Base-by-base conservation (phyloP, 305 asterid genomes). In the Fraxinus albicans region DNA sequence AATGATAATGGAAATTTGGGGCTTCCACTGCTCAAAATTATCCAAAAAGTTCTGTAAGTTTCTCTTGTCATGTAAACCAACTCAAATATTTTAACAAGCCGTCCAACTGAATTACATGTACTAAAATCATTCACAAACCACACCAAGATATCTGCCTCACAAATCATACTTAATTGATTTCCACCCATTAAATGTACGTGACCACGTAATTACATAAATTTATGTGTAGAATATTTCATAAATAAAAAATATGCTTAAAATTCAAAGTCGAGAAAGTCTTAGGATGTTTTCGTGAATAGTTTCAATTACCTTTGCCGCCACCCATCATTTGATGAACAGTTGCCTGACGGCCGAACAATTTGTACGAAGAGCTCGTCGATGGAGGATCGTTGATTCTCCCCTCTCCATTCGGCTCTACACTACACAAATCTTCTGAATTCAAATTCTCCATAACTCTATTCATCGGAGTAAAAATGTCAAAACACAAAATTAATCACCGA, bases 261-360 rank as follows among this genome's bases (percentile, higher is more conserved):
- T 85, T 36, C 34, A 77, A 55, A 77, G 60, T 55, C 27, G 53
- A 77, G 69, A 72, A 78, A 31, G 84, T 10, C 77, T 65, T 4
- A 1, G 53, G 50, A 35, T 10, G 6, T 13, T 40, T 36, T 8
- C 17, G 6, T 7, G 5, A 12, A 19, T 44, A 47, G 58, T 55
- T 5, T 25, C 70, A 78, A 44, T 77, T 88, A 95, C 98, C 97
- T 94, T 85, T 93, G 79, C 95, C 97, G 47, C 97, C 95, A 31
- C 98, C 97, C 93, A 87, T 91, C 87, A 94, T 85, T 81, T 91
- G 97, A 87, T 93, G 97, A 83, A 92, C 94, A 35, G 95, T 73
- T 53, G 87, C 83, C 80, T 84, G 91, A 25, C 92, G 92, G 79
- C 90, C 93, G 75, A 89, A 88, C 84, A 88, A 84, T 80, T 84